Evolutionary conservation across 805 yeast genomes (phyloP).

Genomic region (Candida koratica): DNA sequence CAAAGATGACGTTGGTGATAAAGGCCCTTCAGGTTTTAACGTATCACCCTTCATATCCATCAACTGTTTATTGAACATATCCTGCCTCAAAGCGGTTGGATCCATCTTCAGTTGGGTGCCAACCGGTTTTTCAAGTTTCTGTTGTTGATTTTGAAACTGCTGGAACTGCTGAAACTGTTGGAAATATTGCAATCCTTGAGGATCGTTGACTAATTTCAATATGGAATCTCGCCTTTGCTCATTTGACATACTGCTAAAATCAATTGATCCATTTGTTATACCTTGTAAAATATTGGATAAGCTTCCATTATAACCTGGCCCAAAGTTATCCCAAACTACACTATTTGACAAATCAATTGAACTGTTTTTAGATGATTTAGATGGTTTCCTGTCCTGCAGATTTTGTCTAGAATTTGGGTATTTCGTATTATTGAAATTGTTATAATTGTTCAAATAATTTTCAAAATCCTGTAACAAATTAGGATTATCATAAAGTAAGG

Average conservation of each 20-base stretch:
- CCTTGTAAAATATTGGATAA: slow-evolving; percentile 32
- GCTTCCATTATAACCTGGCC: slow-evolving; percentile 19
- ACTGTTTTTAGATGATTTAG: slow-evolving; percentile 23
- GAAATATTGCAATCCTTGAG: slow-evolving; percentile 14
- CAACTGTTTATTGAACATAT: slow-evolving; percentile 29
- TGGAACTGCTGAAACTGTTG: slow-evolving; percentile 9
- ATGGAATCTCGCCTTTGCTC: slow-evolving; percentile 40
- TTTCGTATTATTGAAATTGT: slow-evolving; percentile 8
- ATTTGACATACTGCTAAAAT: slow-evolving; percentile 35
- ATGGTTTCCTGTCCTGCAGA: slow-evolving; percentile 15
- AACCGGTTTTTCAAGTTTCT: slow-evolving; percentile 8
- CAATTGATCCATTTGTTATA: slow-evolving; percentile 33
- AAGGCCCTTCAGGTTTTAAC: slow-evolving; percentile 15
- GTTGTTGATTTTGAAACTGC: slow-evolving; percentile 6
- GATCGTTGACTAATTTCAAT: slow-evolving; percentile 34
- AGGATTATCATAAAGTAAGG: slow-evolving; percentile 15
- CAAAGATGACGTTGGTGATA: slow-evolving; percentile 36
- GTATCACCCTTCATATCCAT: slow-evolving; percentile 3
- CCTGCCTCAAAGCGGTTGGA: slow-evolving; percentile 30
- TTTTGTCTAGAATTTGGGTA: slow-evolving; percentile 13
- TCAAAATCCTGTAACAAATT: slow-evolving; percentile 30
- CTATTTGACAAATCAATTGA: slow-evolving; percentile 24
- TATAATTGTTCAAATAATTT: slow-evolving; percentile 20
- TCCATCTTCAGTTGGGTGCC: slow-evolving; percentile 8
- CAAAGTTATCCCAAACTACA: slow-evolving; percentile 25